Evolutionary conservation across 441 rosid species (phyloP), one percentile per base, ranked within the genome.

Genomic region (Geranium incanum): DNA sequence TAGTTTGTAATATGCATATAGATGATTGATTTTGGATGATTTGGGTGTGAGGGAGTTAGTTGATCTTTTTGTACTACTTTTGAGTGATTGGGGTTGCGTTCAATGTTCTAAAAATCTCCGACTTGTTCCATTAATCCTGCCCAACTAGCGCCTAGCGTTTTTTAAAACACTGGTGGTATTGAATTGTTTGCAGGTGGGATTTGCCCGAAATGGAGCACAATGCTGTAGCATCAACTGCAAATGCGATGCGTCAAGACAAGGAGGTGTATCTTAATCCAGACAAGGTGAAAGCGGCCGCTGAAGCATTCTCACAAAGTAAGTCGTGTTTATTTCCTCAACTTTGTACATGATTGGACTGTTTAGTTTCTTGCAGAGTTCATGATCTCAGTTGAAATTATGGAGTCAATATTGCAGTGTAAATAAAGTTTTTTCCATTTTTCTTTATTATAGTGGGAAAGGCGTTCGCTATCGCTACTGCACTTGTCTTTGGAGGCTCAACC

Each of bases 201-300:
- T 66, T 89, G 77, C 95, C 97, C 23, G 76, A 59, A n/a, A 75
- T 75, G 36, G 93, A 82, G 72, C 78, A 79, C 71, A 71, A 84
- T 7, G 75, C 80, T 68, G 68, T 38, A 67, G 96, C 97, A 19
- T 89, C 97, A 28, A 91, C 98, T 21, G 97, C 97, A 63, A 91
- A 93, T 75, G 96, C 88, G 65, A 50, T 84, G 84, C 75, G 96
- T 69, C 83, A 75, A 73, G 93, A 91, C 75, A 82, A 75, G 82
- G 78, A 86, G 55, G 43, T 80, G 68, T 83, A 80, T 62, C 67
- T 87, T 0, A 86, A 82, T 83, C 90, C 91, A 55, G 91, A 89
- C 68, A 86, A 86, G 76, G 70, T 89, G 84, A 91, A 89, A 84
- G 96, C 93, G 75, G 96, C 92, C 16, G 88, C 92, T 75, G 89